Evolutionary conservation across 345 rosid genomes (phyloP), one percentile per base, ranked within the genome.

Genomic region (Ceriops decandra): DNA sequence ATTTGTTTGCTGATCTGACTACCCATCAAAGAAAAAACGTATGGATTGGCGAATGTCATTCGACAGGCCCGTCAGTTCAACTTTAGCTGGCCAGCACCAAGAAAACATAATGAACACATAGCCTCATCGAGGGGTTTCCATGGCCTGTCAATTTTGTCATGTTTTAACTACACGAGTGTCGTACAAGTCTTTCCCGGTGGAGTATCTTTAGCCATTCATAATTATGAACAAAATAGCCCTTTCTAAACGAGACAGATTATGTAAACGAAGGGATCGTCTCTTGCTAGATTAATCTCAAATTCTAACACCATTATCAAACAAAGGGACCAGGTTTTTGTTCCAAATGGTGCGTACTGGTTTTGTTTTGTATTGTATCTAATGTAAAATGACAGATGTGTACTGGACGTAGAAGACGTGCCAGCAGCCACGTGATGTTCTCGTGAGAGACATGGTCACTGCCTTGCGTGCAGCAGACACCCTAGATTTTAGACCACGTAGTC

Each of bases 361-460:
- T 51, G 28, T 53, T 33, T 47, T 63, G 35, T 13, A 1, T 47
- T 63, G 35, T 13, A 1, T 5, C 8, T 27, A 61, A 5, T 70
- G 22, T 27, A 71, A 76, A 75, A 72, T 61, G 63, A 67, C 80
- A 77, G 42, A 10, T 46, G 32, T 76, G 74, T 31, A 78, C 17
- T 31, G 69, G 32, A 0, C 69, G 64, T 30, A 9, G 36, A 72
- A 60, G 80, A 68, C 79, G 67, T 62, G 72, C 70, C 66, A 26
- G 69, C 49, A 11, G 5, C 4, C 85, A 83, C 77, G 81, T 79
- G 89, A 79, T 0, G 24, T 49, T 64, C 78, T 60, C 76, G 80
- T 71, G 86, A 68, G 71, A 22, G 79, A 75, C 79, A 66, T 75
- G 81, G 83, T 61, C 75, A 7, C 52, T 79, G 86, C 75, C 79